Conservation (phyloP, 2,329 filamentous ascomycete genomes). For the Emydomyces testavorans region DNA sequence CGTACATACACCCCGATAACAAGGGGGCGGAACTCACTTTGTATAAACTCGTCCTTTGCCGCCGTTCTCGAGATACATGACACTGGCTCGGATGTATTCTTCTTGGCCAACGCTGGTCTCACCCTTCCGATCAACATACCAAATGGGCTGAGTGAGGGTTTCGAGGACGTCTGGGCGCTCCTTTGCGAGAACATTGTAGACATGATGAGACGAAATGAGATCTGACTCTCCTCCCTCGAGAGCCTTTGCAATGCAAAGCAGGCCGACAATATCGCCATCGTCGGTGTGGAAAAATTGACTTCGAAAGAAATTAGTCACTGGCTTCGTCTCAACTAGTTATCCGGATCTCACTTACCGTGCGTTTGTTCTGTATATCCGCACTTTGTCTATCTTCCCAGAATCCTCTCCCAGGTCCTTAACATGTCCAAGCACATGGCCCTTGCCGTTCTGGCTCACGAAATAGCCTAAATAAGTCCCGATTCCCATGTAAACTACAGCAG, state of each 20-base stretch:
- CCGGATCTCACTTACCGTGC: conserved; percentile 41
- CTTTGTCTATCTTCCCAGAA: conserved; percentile 66
- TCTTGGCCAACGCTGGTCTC: conserved; percentile 65
- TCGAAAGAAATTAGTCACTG: not conserved
- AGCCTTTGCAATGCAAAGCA: conserved; percentile 68
- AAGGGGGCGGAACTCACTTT: conserved; percentile 41
- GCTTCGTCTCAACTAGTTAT: not conserved
- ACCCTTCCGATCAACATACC: conserved; percentile 89
- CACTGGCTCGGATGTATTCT: conserved; percentile 57
- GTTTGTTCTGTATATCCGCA: conserved; percentile 82
- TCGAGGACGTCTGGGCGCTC: conserved; percentile 69
- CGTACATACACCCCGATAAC: not conserved
- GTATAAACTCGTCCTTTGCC: conserved; percentile 58
- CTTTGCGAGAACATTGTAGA: conserved; percentile 67
- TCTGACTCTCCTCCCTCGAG: conserved; percentile 76
- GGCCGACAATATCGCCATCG: conserved; percentile 68
- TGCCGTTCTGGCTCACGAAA: conserved; percentile 75
- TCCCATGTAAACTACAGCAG: conserved; percentile 81
- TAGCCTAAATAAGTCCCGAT: conserved; percentile 76
- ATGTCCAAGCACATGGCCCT: conserved; percentile 75
- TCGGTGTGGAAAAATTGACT: conserved; percentile 79
- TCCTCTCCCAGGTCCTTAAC: conserved; percentile 84
- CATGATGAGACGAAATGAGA: conserved; percentile 63
- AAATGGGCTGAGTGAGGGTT: conserved; percentile 62
- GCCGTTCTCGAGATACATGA: conserved; percentile 66